Percentiles rank a stretch among this genome's conserved stretches.
Conservation (phyloP, 208 protist genomes). For the Phytomonas sp. region DNA sequence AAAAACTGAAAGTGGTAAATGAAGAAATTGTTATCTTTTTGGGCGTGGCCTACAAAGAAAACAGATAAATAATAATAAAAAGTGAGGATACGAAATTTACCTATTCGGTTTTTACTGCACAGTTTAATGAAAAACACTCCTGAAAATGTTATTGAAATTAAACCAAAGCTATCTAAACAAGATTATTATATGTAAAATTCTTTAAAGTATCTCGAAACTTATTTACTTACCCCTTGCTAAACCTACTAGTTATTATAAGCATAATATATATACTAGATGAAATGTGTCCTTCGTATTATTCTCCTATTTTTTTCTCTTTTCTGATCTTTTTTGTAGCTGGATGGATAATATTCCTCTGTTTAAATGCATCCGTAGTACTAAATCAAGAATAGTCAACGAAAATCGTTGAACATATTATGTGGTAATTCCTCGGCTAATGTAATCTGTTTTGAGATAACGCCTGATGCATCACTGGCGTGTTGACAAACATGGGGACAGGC, state of each 20-base stretch:
- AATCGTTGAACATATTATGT: background rate
- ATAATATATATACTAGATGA: background rate
- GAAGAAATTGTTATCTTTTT: background rate
- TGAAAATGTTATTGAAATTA: background rate
- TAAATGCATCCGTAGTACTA: background rate
- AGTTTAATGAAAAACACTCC: background rate
- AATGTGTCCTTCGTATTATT: background rate
- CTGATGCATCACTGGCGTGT: background rate
- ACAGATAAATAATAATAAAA: background rate
- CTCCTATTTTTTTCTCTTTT: background rate
- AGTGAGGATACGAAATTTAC: background rate
- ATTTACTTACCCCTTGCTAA: background rate
- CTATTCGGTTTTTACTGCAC: background rate
- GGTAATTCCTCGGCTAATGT: background rate
- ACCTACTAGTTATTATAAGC: background rate
- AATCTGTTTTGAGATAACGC: background rate
- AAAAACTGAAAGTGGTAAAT: conserved; percentile 1
- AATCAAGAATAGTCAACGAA: background rate
- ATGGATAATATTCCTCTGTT: background rate
- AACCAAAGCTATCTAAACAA: background rate
- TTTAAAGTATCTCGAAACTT: background rate
- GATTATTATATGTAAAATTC: background rate
- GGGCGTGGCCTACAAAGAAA: background rate
- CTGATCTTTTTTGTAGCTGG: background rate
- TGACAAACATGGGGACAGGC: background rate